These are phyloP conservation scores for Lactarius quietus DNA, from an alignment of 768 basidiomycete genomes.

Conservation along the genomic window DNA sequence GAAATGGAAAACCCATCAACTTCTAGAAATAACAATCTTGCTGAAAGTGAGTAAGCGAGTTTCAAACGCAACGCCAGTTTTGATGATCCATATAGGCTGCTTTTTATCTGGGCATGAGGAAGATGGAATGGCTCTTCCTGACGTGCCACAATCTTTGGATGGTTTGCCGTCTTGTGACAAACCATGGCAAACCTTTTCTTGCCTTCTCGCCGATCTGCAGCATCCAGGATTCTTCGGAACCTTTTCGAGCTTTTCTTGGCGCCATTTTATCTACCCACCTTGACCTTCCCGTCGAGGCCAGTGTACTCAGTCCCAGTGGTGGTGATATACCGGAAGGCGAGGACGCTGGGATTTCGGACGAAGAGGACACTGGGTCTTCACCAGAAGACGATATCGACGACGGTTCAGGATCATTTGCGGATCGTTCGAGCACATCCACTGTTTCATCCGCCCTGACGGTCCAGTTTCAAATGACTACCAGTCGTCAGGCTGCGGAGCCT, in stretches of 20 bases:
- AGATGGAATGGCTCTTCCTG: slow-evolving; percentile 4
- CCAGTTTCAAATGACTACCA: not conserved
- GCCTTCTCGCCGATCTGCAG: not conserved
- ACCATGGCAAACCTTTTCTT: not conserved
- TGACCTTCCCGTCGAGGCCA: not conserved
- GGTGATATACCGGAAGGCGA: too few relatives aligned
- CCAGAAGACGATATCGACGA: not conserved
- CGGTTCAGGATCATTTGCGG: not conserved
- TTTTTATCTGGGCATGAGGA: not conserved
- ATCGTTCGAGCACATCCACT: too few relatives aligned
- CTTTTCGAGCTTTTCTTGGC: not conserved
- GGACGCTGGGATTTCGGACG: too few relatives aligned
- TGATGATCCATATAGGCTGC: not conserved
- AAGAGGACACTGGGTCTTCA: not conserved
- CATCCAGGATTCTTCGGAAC: not conserved
- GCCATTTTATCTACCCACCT: not conserved
- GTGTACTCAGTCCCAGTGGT: not conserved
- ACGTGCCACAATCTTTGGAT: not conserved
- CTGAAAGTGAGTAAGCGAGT: not conserved
- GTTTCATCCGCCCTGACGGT: too few relatives aligned
- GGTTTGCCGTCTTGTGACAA: not conserved
- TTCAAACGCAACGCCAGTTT: not conserved
- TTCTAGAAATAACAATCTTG: not conserved
- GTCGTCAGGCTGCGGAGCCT: not conserved
- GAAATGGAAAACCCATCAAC: not conserved